A percentile compares a stretch with the other conserved stretches of the same genome.
Conservation (phyloP, 2,329 filamentous ascomycete species). For the Hymenoscyphus fraxineus region DNA sequence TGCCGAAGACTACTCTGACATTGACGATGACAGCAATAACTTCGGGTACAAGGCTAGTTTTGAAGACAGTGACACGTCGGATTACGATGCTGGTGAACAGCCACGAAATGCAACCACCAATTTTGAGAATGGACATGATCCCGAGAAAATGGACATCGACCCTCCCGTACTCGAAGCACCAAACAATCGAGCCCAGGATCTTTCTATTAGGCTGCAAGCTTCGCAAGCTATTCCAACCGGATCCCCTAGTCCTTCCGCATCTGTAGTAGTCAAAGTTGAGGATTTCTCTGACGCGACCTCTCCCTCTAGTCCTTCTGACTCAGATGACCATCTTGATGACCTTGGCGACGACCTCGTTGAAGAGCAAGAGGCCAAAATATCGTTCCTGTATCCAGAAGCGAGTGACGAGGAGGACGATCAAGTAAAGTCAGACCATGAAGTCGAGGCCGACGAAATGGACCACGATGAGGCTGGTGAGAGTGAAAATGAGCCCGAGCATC, state of each 20-base stretch:
- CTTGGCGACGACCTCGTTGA: background rate
- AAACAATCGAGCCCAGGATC: no score
- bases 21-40: constrained; percentile 2
- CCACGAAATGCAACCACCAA: background rate
- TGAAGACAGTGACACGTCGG: background rate
- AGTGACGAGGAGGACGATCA: background rate
- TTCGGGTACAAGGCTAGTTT: background rate
- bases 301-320: background rate
- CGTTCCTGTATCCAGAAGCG: background rate
- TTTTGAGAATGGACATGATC: background rate
- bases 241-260: background rate
- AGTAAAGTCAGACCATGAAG: background rate
- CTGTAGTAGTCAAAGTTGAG: background rate
- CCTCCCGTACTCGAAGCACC: background rate
- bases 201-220: background rate
- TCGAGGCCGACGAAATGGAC: background rate
- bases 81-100: background rate
- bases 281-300: background rate
- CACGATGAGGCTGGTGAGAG: background rate
- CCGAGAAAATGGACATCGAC: background rate
- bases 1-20: background rate
- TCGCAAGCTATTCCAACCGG: background rate
- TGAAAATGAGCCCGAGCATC: background rate
- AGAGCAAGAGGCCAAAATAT: background rate
- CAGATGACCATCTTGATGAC: background rate